Base-by-base conservation (phyloP, 495 filamentous ascomycete species). In the Paragyromitra xinjiangensis region DNA sequence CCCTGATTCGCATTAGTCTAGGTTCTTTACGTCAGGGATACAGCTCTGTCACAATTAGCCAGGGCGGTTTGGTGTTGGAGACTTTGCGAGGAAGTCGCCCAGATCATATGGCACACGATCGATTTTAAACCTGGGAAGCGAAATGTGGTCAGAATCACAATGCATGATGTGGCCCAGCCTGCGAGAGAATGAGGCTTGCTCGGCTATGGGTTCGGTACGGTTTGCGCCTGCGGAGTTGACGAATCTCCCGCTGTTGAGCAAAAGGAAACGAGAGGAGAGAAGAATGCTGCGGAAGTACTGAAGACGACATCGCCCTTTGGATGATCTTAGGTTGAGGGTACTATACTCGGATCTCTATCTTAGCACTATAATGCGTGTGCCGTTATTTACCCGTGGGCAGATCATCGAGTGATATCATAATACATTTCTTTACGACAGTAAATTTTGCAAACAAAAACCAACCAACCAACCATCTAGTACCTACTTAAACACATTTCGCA, bases 81-180 rank as follows among this genome's bases (percentile, higher is more conserved):
- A 45, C 12, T 9, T 48, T 1, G 44, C 44, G 16, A 9, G 44
- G 16, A 48, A 48, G 16, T 48, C 44, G 16, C 16, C 4, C 11
- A 12, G 16, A 48, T 48, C 29, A 16, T 56, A 9, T 56, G 22
- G 53, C 19, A 44, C 45, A 53, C 48, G 65, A 56, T 68, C 37
- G 7, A 39, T 68, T 56, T 56, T 68, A 48, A 56, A 56, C 24
- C 11, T 48, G 61, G 62, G 34, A 53, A 63, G 45, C 34, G 59
- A 39, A 44, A 39, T 55, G 58, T 64, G 14, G 61, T 34, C 48
- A 37, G n/a, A 73, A 73, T 73, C 22, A 22, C 37, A 73, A 73
- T 73, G 70, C 70, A 73, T 66, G 22, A 19, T 58, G 39, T 51
- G 34, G 29, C 14, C 22, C 11, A 40, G 16, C 48, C 34, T 24